Conservation (phyloP, 805 yeast species). For the Metschnikowia proteae region DNA sequence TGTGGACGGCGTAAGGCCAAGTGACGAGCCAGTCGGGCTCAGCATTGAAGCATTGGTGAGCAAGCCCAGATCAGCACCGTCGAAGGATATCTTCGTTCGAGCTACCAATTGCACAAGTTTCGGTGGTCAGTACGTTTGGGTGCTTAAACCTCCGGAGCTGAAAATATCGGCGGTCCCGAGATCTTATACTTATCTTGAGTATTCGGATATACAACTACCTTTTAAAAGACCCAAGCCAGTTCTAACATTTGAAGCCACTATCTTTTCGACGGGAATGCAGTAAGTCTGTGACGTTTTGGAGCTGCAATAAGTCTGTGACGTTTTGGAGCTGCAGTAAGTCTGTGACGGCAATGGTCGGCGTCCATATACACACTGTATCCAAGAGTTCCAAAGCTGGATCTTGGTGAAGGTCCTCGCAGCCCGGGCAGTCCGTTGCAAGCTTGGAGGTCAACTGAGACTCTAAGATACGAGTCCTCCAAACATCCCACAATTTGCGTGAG, state of each 20-base stretch:
- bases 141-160: constrained; percentile 19
- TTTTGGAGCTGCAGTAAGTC: constrained; percentile 24
- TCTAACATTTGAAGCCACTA: constrained; percentile 11
- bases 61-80: constrained; percentile 92
- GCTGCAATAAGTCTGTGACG: constrained; percentile 26
- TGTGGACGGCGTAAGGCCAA: not conserved
- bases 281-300: constrained; percentile 26
- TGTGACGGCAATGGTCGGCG: constrained; percentile 22
- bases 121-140: constrained; percentile 14
- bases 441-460: constrained; percentile 24
- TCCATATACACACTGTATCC: constrained; percentile 20
- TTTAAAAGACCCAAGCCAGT: too few species aligned
- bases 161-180: constrained; percentile 19
- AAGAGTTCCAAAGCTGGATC: constrained; percentile 19
- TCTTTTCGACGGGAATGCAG: constrained; percentile 14
- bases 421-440: constrained; percentile 26
- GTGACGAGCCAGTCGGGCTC: constrained; percentile 33
- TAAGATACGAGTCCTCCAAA: constrained; percentile 27
- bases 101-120: constrained; percentile 30
- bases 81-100: constrained; percentile 44
- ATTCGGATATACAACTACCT: too few species aligned
- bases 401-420: constrained; percentile 18
- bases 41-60: constrained; percentile 62
- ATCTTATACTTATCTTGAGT: too few species aligned
- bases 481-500: constrained; percentile 28